Evolutionary conservation across 192 early-diverging fungal species (phyloP).

Genomic region (Chytriomyces confervae): DNA sequence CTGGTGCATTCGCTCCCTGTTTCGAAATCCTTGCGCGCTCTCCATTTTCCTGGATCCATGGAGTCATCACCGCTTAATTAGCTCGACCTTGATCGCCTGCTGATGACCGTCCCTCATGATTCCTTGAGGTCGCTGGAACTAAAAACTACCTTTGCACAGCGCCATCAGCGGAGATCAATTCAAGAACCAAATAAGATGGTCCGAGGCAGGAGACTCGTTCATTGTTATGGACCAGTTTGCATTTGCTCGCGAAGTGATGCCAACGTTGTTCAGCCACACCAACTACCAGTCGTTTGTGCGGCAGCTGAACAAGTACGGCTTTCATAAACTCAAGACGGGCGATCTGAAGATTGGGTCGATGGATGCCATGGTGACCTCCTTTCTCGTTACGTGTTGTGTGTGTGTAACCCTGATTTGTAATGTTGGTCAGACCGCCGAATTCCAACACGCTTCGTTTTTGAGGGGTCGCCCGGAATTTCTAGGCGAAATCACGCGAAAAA

Average conservation of each 20-base stretch:
- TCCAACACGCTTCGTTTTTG: constrained; percentile 21
- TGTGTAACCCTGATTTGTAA: constrained; percentile 5
- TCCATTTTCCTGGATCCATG: too few relatives aligned
- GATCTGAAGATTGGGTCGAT: constrained; percentile 47
- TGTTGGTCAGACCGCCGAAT: constrained; percentile 43
- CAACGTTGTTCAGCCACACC: constrained; percentile 7
- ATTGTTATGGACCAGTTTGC: constrained; percentile 32
- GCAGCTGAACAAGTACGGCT: constrained; percentile 82
- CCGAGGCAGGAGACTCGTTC: constrained; percentile 24
- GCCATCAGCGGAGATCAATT: constrained; percentile 66
- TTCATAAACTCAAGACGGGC: constrained; percentile 79
- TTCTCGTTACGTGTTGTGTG: background rate
- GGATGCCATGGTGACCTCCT: constrained; percentile 1
- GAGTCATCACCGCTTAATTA: background rate
- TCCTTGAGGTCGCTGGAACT: constrained; percentile 57
- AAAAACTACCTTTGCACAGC: constrained; percentile 61
- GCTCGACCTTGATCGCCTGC: background rate
- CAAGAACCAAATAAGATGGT: constrained; percentile 47
- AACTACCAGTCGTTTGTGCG: constrained; percentile 36
- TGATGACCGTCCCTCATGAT: background rate
- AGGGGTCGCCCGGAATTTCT: background rate
- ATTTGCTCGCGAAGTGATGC: constrained; percentile 37
- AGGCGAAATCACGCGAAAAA: constrained; percentile 6
- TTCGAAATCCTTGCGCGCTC: background rate
- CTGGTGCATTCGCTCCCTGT: background rate